phyloP scores from a whole-genome alignment of 495 filamentous ascomycete genomes.

The Podospora didyma region DNA sequence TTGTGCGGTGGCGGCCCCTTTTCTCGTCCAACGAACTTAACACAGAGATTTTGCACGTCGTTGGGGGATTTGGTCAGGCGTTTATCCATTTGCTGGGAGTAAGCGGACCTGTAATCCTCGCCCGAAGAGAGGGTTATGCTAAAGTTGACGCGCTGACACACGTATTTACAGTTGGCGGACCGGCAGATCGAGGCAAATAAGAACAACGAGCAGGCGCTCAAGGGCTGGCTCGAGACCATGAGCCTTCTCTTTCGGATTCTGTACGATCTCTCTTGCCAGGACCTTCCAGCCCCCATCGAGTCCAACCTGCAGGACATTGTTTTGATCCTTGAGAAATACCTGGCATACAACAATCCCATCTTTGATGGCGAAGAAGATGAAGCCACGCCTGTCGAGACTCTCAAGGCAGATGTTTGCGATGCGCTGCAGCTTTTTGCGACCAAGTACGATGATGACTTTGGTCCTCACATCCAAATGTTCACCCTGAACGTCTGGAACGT shows the following conservation, averaged over 20 bases:
- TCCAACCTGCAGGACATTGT: slow-evolving; percentile 74
- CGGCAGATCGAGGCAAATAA: slow-evolving; percentile 69
- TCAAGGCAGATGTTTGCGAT: slow-evolving; percentile 91
- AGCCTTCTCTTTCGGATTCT: slow-evolving; percentile 85
- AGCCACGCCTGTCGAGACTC: slow-evolving; percentile 73
- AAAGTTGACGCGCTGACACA: slow-evolving; percentile 14
- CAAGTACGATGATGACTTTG: slow-evolving; percentile 93
- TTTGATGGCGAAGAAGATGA: slow-evolving; percentile 83
- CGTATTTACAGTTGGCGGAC: slow-evolving; percentile 63
- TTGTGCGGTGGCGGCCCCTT: slow-evolving; percentile 90
- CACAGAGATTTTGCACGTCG: slow-evolving; percentile 91
- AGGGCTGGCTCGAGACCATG: slow-evolving; percentile 73
- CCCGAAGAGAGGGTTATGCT: background rate
- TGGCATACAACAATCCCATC: slow-evolving; percentile 79
- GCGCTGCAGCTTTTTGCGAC: slow-evolving; percentile 78
- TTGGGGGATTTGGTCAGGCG: slow-evolving; percentile 72
- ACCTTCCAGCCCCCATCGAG: slow-evolving; percentile 90
- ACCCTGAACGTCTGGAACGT: slow-evolving; percentile 86
- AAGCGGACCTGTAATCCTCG: slow-evolving; percentile 17
- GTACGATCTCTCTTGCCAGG: slow-evolving; percentile 94
- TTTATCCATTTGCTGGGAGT: slow-evolving; percentile 77
- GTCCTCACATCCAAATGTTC: slow-evolving; percentile 70
- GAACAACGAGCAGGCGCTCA: slow-evolving; percentile 65
- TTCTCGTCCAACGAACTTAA: slow-evolving; percentile 89
- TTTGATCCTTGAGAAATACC: slow-evolving; percentile 81